phyloP scores from a whole-genome alignment of 148 eudicot species.

The Dianthus caryophyllus region DNA sequence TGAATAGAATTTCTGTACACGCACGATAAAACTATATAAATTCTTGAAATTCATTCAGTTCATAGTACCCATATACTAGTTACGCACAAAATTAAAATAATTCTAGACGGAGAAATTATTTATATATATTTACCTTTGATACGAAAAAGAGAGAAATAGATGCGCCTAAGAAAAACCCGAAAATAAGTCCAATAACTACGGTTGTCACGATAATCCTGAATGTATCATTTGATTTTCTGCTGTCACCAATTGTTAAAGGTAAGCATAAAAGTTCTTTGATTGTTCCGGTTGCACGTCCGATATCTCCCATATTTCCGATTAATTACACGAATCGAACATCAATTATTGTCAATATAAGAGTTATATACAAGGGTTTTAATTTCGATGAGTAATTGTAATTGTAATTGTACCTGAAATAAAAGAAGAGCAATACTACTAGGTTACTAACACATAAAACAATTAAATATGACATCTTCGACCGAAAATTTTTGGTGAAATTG shows the following conservation, averaged over 20 bases:
- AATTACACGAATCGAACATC: neutral
- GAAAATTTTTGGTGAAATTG: too few species aligned
- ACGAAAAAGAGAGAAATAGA: conserved; percentile 43
- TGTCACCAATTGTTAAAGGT: conserved; percentile 29
- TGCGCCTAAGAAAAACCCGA: conserved; percentile 69
- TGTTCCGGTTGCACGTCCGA: conserved; percentile 10
- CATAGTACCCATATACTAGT: too few species aligned
- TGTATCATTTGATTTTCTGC: conserved; percentile 51
- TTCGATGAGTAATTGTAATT: conserved; percentile 1
- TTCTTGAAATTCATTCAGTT: too few species aligned
- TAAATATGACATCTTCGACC: too few species aligned
- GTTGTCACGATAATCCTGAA: conserved; percentile 43
- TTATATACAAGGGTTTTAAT: neutral
- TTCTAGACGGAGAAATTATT: too few species aligned
- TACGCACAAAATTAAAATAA: too few species aligned
- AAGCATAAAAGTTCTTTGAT: conserved; percentile 1
- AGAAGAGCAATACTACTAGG: neutral
- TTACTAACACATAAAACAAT: neutral
- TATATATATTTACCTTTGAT: conserved; percentile 81
- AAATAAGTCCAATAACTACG: conserved; percentile 44
- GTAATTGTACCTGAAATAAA: conserved; percentile 16
- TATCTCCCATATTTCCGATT: conserved; percentile 16
- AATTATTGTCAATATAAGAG: too few species aligned
- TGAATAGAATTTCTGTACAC: too few species aligned
- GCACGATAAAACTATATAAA: too few species aligned